Evolutionary conservation across 2,329 filamentous ascomycete genomes (phyloP).

Genomic region (Bipolaris cookei): DNA sequence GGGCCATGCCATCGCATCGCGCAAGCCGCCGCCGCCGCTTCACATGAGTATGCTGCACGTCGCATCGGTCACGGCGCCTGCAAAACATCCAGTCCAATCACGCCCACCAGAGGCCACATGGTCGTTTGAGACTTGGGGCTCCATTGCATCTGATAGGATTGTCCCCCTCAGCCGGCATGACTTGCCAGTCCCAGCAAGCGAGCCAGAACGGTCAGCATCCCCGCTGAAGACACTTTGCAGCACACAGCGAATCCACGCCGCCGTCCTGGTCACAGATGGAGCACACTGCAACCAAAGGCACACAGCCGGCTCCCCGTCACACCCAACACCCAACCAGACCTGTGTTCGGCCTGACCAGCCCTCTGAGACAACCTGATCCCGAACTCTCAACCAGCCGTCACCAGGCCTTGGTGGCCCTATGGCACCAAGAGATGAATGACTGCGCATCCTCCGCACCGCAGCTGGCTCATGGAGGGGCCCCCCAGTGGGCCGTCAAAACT

Average conservation of each 20-base stretch:
- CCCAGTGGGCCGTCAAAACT: constrained; percentile 12
- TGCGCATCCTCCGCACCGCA: constrained; percentile 19
- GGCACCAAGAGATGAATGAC: neutral
- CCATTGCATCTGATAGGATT: constrained; percentile 30
- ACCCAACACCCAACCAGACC: constrained; percentile 3
- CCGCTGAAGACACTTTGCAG: constrained; percentile 23
- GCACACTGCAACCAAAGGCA: constrained; percentile 1
- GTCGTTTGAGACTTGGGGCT: constrained; percentile 29
- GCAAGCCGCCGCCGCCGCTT: constrained; percentile 21
- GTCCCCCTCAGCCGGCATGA: constrained; percentile 8
- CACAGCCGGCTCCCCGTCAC: constrained; percentile 5
- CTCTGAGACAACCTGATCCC: constrained; percentile 11
- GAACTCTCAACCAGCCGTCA: constrained; percentile 7
- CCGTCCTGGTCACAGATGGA: neutral
- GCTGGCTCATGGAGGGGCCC: constrained; percentile 5
- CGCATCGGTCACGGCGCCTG: constrained; percentile 34
- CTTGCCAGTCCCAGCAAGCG: constrained; percentile 2
- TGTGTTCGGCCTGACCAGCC: constrained; percentile 1
- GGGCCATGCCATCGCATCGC: constrained; percentile 31
- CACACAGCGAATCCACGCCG: constrained; percentile 34
- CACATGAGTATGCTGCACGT: constrained; percentile 28
- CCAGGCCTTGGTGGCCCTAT: constrained; percentile 1
- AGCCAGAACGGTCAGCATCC: constrained; percentile 22
- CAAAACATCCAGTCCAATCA: constrained; percentile 43
- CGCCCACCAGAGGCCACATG: constrained; percentile 19